phyloP scores from a whole-genome alignment of 306 rosid genomes.

The Prunus mume region DNA sequence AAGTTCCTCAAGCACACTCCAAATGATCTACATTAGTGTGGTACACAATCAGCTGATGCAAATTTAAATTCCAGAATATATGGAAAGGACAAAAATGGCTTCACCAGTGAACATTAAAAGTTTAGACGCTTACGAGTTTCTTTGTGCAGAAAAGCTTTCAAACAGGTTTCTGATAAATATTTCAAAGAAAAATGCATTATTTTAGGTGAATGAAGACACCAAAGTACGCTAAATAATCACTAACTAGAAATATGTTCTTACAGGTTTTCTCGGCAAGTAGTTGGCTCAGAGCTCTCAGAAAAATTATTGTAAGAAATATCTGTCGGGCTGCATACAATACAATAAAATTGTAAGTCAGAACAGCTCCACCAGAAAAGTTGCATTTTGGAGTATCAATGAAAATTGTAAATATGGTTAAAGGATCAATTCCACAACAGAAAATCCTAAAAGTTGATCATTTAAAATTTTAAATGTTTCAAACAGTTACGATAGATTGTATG shows the following conservation, averaged over 20 bases:
- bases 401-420: background rate
- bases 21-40: background rate
- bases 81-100: background rate
- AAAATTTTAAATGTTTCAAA: too few relatives aligned
- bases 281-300: background rate
- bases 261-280: constrained; percentile 6
- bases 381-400: background rate
- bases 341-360: background rate
- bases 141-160: background rate
- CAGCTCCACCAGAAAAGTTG: background rate
- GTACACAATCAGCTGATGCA: background rate
- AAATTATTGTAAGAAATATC: constrained; percentile 33
- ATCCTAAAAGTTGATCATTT: too few relatives aligned
- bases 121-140: constrained; percentile 20
- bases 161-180: constrained; percentile 22
- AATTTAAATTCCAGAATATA: background rate
- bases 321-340: background rate
- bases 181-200: background rate
- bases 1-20: background rate
- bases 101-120: background rate
- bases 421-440: background rate
- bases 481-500: too few relatives aligned
- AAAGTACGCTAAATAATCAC: background rate
- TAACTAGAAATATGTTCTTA: background rate
- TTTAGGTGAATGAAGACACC: background rate